Percentiles rank a stretch among this genome's conserved stretches.
phyloP scores from a whole-genome alignment of 176 grass and related monocot genomes.

The Oryza officinalis region DNA sequence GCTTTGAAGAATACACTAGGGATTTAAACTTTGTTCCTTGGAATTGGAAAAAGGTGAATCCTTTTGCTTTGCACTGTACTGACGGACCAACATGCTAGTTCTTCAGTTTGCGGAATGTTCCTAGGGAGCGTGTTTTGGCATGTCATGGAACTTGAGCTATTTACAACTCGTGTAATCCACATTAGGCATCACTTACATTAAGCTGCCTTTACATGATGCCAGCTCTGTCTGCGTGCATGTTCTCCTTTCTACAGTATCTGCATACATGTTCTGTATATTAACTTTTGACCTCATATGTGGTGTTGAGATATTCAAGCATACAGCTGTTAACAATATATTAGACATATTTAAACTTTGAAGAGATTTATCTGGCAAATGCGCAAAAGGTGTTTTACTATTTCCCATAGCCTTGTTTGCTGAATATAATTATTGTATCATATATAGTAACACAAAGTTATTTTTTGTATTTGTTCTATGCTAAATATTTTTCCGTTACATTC shows the following conservation, averaged over 20 bases:
- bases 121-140: background rate
- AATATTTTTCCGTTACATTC: slow-evolving; percentile 26
- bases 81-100: background rate
- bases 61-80: background rate
- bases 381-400: background rate
- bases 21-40: background rate
- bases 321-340: background rate
- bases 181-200: background rate
- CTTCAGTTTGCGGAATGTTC: background rate
- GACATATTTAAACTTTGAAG: background rate
- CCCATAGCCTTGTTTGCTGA: background rate
- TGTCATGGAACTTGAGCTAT: background rate
- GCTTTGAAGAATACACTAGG: background rate
- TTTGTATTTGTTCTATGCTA: slow-evolving; percentile 20
- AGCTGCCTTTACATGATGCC: background rate
- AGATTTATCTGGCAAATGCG: slow-evolving; percentile 5
- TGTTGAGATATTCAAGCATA: background rate
- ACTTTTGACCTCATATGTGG: background rate
- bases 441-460: background rate
- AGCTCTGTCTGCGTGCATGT: background rate
- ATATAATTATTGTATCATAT: slow-evolving; percentile 8
- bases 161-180: background rate
- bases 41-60: background rate
- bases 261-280: background rate
- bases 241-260: background rate